Conservation (phyloP, 768 basidiomycete genomes). For the Floccularia luteovirens region DNA sequence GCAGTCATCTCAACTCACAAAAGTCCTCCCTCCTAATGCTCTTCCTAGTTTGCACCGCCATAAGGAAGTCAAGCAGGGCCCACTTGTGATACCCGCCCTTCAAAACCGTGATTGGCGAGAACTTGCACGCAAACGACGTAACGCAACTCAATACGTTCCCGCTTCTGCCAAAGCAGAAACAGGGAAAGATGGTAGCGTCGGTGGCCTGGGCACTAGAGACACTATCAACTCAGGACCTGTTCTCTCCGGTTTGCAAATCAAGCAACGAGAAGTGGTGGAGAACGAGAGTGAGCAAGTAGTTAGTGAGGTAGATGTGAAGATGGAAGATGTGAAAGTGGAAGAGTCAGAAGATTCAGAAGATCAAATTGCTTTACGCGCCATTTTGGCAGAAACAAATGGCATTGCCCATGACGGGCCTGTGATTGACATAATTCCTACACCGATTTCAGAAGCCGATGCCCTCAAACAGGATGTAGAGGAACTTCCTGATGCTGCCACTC, state of each 20-base stretch:
- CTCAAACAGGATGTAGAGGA: slow-evolving; percentile 77
- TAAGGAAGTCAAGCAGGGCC: slow-evolving; percentile 40
- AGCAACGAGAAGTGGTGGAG: slow-evolving; percentile 24
- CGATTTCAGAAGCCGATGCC: slow-evolving; percentile 75
- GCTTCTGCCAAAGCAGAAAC: slow-evolving; percentile 45
- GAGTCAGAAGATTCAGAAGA: slow-evolving; percentile 62
- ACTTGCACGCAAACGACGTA: slow-evolving; percentile 59
- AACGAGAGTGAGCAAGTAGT: slow-evolving; percentile 17
- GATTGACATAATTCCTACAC: slow-evolving; percentile 60
- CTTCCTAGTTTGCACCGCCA: slow-evolving; percentile 34
- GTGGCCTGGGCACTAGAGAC: slow-evolving; percentile 69
- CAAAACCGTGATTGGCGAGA: slow-evolving; percentile 91
- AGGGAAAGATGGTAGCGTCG: slow-evolving; percentile 67
- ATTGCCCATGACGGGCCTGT: slow-evolving; percentile 28
- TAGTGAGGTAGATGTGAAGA: slow-evolving; percentile 10
- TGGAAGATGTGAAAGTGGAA: slow-evolving; percentile 20
- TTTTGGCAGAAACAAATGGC: slow-evolving; percentile 52
- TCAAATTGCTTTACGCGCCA: slow-evolving; percentile 69
- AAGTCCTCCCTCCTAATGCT: slow-evolving; percentile 26
- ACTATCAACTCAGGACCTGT: slow-evolving; percentile 74
- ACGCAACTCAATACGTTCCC: slow-evolving; percentile 54
- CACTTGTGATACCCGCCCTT: slow-evolving; percentile 80
- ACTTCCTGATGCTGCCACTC: slow-evolving; percentile 67
- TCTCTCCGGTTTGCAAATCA: slow-evolving; percentile 56
- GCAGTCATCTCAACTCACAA: slow-evolving; percentile 71